Conservation (phyloP, 2,329 filamentous ascomycete species). For the Sarocladium oryzae region DNA sequence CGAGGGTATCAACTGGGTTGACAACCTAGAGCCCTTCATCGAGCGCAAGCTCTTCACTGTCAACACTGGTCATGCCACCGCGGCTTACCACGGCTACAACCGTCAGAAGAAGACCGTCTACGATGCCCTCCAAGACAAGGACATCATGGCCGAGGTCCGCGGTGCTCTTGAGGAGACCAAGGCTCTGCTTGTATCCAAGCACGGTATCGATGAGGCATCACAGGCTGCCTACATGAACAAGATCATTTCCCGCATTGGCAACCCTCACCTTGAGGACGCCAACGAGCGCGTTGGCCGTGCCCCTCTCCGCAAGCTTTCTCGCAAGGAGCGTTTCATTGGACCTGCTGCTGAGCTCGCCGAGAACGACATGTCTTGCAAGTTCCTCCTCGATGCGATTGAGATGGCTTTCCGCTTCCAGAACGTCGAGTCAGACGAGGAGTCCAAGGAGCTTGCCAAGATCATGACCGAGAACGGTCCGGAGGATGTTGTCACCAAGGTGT, state of each 20-base stretch:
- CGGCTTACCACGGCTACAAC: conserved; percentile 91
- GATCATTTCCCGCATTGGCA: conserved; percentile 89
- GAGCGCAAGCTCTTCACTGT: conserved; percentile 99
- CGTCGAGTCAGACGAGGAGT: conserved; percentile 87
- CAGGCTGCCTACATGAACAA: conserved; percentile 85
- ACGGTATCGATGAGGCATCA: conserved; percentile 66
- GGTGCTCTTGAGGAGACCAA: conserved; percentile 81
- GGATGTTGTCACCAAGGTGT: conserved; percentile 73
- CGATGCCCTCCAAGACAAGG: conserved; percentile 13
- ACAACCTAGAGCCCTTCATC: conserved; percentile 88
- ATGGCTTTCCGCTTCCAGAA: conserved; percentile 95
- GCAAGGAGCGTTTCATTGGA: conserved; percentile 93
- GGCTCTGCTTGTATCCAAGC: conserved; percentile 77
- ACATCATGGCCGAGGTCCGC: conserved; percentile 61
- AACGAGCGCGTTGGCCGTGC: conserved; percentile 94
- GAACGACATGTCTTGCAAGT: conserved; percentile 63
- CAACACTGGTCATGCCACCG: conserved; percentile 95
- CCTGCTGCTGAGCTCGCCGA: conserved; percentile 87
- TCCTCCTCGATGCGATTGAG: conserved; percentile 76
- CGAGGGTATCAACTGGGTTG: conserved; percentile 86
- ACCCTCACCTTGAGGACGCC: conserved; percentile 85
- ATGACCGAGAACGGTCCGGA: conserved; percentile 68
- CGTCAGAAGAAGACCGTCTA: conserved; percentile 55
- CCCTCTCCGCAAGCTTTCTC: conserved; percentile 85
- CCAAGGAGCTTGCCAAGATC: conserved; percentile 75